These are phyloP conservation scores for Papiliotrema nemorosa DNA, from an alignment of 1,284 basidiomycete species.

Conservation along the genomic window DNA sequence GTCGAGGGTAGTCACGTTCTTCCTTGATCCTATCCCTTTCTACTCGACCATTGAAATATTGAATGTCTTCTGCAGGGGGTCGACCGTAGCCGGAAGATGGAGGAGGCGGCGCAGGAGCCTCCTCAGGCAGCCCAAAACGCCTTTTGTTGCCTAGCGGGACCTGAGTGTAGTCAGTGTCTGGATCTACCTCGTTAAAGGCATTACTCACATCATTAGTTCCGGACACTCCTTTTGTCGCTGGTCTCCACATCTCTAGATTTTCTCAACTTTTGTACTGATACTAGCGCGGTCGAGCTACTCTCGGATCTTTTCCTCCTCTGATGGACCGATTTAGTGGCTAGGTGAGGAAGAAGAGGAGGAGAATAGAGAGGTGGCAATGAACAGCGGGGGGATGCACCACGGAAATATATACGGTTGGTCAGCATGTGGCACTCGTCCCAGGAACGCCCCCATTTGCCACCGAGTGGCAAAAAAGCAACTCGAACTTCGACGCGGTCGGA, in stretches of 20 bases:
- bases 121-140: constrained; percentile 73
- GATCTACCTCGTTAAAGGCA: not conserved
- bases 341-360: not conserved
- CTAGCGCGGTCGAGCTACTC: too few species aligned
- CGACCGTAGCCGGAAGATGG: constrained; percentile 56
- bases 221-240: constrained; percentile 57
- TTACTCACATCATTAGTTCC: constrained; percentile 52
- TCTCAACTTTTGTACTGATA: too few species aligned
- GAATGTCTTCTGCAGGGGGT: constrained; percentile 37
- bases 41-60: constrained; percentile 45
- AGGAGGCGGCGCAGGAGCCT: constrained; percentile 21
- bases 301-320: too few species aligned
- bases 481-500: too few species aligned
- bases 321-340: too few species aligned
- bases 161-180: constrained; percentile 28
- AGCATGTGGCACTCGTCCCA: not conserved
- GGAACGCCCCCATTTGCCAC: too few species aligned
- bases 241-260: constrained; percentile 68
- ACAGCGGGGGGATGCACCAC: not conserved
- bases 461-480: too few species aligned
- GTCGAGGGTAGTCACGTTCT: constrained; percentile 13
- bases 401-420: not conserved
- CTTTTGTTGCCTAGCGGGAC: constrained; percentile 65
- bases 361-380: not conserved
- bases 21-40: constrained; percentile 30